These are phyloP conservation scores for Solanum gracilifrons DNA, from an alignment of 257 asterid genomes.

Conservation along the genomic window DNA sequence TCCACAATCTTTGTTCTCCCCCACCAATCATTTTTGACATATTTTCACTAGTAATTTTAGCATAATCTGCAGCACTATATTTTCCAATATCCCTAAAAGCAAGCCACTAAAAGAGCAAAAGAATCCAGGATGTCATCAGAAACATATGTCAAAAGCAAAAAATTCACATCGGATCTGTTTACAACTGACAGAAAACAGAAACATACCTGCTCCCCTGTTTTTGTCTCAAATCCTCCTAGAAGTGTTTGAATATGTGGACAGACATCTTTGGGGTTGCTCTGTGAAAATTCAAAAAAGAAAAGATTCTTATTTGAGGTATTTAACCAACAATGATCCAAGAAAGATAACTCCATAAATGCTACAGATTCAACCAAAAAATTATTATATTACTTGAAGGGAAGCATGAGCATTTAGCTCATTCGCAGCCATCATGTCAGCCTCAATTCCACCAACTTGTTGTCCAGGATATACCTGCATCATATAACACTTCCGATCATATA, in stretches of 20 bases:
- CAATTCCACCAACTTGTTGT: conserved; percentile 77
- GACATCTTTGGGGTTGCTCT: conserved; percentile 38
- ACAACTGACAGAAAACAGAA: background rate
- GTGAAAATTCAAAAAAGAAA: conserved; percentile 6
- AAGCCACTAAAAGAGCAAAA: conserved; percentile 64
- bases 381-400: conserved; percentile 56
- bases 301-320: background rate
- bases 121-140: background rate
- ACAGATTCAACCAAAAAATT: background rate
- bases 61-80: conserved; percentile 83
- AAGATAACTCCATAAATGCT: background rate
- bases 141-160: background rate
- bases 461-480: conserved; percentile 86
- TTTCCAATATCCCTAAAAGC: conserved; percentile 84
- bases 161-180: background rate
- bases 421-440: conserved; percentile 91
- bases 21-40: conserved; percentile 35
- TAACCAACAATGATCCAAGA: background rate
- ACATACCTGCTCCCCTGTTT: conserved; percentile 85
- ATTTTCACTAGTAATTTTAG: conserved; percentile 59
- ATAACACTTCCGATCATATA: background rate
- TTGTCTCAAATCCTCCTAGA: conserved; percentile 93
- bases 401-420: conserved; percentile 87
- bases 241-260: conserved; percentile 66
- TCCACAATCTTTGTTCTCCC: conserved; percentile 59